These are phyloP conservation scores for Yarrowia divulgata DNA, from an alignment of 805 yeast genomes.

Conservation along the genomic window DNA sequence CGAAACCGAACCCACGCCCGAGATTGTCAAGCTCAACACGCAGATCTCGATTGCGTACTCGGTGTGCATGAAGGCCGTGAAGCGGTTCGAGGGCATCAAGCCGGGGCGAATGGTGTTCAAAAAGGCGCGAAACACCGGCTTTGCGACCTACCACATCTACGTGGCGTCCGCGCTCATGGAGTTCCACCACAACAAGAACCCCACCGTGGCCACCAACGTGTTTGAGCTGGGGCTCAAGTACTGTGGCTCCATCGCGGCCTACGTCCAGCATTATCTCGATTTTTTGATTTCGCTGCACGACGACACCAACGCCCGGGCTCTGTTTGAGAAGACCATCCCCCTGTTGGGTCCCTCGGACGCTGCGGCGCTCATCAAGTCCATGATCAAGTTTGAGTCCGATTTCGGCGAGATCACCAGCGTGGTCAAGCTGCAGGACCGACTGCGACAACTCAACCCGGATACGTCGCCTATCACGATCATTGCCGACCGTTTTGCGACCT, in stretches of 20 bases:
- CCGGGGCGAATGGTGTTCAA: slow-evolving; percentile 78
- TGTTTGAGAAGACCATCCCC: slow-evolving; percentile 78
- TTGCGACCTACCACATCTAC: slow-evolving; percentile 75
- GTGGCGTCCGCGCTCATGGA: slow-evolving; percentile 86
- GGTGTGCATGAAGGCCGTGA: slow-evolving; percentile 72
- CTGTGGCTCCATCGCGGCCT: slow-evolving; percentile 63
- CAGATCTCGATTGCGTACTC: slow-evolving; percentile 70
- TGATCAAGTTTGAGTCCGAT: slow-evolving; percentile 70
- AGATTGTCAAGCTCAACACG: slow-evolving; percentile 32
- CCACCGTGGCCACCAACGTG: slow-evolving; percentile 73
- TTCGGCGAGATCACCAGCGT: slow-evolving; percentile 76
- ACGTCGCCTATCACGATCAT: slow-evolving; percentile 55
- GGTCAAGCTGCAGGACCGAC: slow-evolving; percentile 69
- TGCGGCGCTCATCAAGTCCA: slow-evolving; percentile 60
- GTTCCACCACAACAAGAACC: slow-evolving; percentile 62
- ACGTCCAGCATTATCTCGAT: slow-evolving; percentile 71
- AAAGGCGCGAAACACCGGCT: slow-evolving; percentile 68
- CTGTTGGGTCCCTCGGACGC: slow-evolving; percentile 55
- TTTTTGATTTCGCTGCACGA: slow-evolving; percentile 73
- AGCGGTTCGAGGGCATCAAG: slow-evolving; percentile 68
- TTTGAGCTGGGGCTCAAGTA: slow-evolving; percentile 79
- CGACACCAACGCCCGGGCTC: slow-evolving; percentile 76
- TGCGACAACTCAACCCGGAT: slow-evolving; percentile 68
- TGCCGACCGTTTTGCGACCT: slow-evolving; percentile 49
- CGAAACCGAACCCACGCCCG: slow-evolving; percentile 40